Evolutionary conservation across 2,329 filamentous ascomycete species (phyloP).

Genomic region (Fusarium sp.): DNA sequence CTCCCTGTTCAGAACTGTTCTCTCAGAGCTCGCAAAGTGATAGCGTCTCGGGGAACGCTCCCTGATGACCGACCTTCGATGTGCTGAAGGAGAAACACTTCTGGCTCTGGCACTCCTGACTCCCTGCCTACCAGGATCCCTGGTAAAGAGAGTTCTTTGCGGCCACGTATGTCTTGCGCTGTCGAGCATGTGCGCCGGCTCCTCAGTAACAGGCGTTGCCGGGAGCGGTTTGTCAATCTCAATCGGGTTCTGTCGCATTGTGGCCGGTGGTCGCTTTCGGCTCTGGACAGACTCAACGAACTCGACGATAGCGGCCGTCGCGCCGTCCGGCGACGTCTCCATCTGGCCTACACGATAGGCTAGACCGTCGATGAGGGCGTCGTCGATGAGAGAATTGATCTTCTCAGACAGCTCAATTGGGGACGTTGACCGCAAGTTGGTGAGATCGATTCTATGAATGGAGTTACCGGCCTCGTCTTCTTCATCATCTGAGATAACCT

Average conservation of each 20-base stretch:
- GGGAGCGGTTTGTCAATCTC: constrained; percentile 51
- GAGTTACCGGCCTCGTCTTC: constrained; percentile 3
- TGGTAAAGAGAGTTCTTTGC: constrained; percentile 12
- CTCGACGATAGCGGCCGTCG: constrained; percentile 48
- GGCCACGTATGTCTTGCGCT: constrained; percentile 15
- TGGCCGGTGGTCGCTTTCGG: background rate
- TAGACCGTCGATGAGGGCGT: constrained; percentile 46
- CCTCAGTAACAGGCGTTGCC: constrained; percentile 49
- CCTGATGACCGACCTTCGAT: background rate
- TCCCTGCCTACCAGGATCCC: background rate
- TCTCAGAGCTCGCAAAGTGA: too few species aligned
- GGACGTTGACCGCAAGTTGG: constrained; percentile 27
- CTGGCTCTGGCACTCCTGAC: background rate
- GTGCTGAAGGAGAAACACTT: constrained; percentile 12
- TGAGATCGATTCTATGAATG: constrained; percentile 42
- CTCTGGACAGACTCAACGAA: constrained; percentile 37
- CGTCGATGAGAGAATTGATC: constrained; percentile 37
- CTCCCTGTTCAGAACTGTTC: too few species aligned
- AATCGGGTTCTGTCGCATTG: background rate
- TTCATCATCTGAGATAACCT: constrained; percentile 31
- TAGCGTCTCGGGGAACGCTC: too few species aligned
- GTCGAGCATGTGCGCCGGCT: constrained; percentile 39
- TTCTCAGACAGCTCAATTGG: constrained; percentile 16
- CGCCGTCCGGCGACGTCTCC: constrained; percentile 45
- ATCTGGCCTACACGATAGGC: constrained; percentile 55